Evolutionary conservation across 208 protist genomes (phyloP).

Genomic region (Lotmaria passim): DNA sequence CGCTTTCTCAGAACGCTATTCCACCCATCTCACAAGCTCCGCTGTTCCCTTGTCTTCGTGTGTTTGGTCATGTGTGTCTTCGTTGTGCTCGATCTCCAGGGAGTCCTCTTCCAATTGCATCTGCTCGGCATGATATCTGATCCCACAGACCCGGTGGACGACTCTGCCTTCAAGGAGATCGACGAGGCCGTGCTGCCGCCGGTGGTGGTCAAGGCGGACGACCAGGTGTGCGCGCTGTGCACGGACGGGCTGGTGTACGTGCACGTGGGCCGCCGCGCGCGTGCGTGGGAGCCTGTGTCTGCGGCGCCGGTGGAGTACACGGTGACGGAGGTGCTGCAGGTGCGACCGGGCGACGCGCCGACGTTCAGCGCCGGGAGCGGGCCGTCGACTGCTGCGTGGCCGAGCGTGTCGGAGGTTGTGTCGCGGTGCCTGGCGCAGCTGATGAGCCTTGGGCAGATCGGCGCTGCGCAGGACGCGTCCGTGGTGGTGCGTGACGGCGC

Average conservation of each 20-base stretch:
- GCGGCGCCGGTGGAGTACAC: background rate
- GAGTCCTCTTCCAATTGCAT: too few species aligned
- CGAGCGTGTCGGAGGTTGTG: conserved; percentile 1
- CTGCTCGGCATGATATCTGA: too few species aligned
- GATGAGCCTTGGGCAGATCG: conserved; percentile 3
- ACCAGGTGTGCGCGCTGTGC: conserved; percentile 11
- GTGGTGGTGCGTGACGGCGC: background rate
- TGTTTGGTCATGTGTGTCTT: too few species aligned
- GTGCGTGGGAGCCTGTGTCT: background rate
- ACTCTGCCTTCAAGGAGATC: background rate
- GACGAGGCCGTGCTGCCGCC: background rate
- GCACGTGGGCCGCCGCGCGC: conserved; percentile 4
- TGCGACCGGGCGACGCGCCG: background rate
- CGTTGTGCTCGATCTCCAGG: too few species aligned
- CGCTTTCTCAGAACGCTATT: too few species aligned
- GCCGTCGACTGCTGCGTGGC: background rate
- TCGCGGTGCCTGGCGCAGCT: conserved; percentile 9
- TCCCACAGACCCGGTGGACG: background rate
- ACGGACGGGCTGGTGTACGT: conserved; percentile 16
- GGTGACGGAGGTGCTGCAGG: conserved; percentile 5
- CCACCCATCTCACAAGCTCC: too few species aligned
- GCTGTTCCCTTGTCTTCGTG: too few species aligned
- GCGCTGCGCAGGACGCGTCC: background rate
- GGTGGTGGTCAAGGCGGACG: background rate
- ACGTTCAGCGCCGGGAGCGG: background rate